phyloP scores from a whole-genome alignment of 345 rosid genomes.

The Eucalyptus tenuipes region DNA sequence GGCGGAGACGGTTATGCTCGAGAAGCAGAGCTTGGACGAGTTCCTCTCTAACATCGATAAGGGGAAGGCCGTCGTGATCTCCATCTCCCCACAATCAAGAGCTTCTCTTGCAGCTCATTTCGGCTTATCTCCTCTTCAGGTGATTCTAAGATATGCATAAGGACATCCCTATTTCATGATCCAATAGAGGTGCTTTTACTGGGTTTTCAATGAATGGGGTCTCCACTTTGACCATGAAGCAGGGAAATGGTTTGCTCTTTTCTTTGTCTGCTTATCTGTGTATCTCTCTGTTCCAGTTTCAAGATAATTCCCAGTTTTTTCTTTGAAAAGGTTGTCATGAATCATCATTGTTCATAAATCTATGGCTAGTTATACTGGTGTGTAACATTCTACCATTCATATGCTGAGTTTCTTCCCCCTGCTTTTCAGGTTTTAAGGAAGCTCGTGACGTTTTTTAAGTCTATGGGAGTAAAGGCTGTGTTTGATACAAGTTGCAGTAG shows the following conservation, averaged over 20 bases:
- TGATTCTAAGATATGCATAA: neutral
- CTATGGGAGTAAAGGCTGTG: conserved; percentile 77
- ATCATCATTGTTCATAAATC: neutral
- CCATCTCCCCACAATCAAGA: conserved; percentile 82
- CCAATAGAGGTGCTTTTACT: neutral
- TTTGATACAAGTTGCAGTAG: conserved; percentile 79
- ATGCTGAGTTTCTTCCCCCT: neutral
- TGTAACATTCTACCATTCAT: neutral
- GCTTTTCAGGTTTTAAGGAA: conserved; percentile 54
- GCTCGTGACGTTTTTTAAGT: conserved; percentile 70
- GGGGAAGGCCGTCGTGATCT: conserved; percentile 54
- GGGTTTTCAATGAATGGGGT: neutral
- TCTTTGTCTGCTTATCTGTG: neutral
- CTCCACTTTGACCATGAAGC: neutral
- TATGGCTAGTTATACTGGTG: neutral
- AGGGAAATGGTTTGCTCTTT: neutral
- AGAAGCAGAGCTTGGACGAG: conserved; percentile 92
- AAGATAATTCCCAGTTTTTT: neutral
- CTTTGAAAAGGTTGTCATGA: neutral
- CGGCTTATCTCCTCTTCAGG: conserved; percentile 57
- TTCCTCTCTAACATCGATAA: conserved; percentile 56
- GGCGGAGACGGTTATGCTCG: conserved; percentile 93
- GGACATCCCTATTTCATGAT: neutral
- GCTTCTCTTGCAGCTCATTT: conserved; percentile 79
- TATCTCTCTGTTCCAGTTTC: neutral